These are phyloP conservation scores for Nothophoma quercina DNA, from an alignment of 2,329 filamentous ascomycete species.

Conservation along the genomic window DNA sequence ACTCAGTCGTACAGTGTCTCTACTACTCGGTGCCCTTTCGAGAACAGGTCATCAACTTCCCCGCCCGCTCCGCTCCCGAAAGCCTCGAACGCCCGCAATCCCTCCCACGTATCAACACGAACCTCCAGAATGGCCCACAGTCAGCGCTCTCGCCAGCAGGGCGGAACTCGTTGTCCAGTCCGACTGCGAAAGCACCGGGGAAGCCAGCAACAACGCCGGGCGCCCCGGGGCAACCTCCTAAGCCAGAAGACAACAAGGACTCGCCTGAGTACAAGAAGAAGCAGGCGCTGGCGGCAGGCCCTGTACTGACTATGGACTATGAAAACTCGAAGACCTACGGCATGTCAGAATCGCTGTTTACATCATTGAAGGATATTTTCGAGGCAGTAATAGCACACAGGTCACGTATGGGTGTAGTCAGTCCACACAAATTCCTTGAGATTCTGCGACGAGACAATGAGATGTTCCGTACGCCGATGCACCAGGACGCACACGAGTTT, in stretches of 20 bases:
- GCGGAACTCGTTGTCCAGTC: conserved; percentile 48
- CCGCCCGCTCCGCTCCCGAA: conserved; percentile 73
- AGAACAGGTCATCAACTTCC: conserved; percentile 92
- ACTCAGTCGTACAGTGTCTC: conserved; percentile 96
- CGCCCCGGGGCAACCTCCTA: conserved; percentile 63
- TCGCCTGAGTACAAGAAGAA: conserved; percentile 99
- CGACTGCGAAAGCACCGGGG: conserved; percentile 42
- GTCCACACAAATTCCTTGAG: conserved; percentile 90
- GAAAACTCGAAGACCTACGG: conserved; percentile 83
- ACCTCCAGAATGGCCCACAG: conserved; percentile 45
- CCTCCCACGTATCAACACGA: conserved; percentile 50
- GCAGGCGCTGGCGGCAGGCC: conserved; percentile 85
- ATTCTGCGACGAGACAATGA: conserved; percentile 94
- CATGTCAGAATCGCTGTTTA: conserved; percentile 95
- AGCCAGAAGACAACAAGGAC: conserved; percentile 92
- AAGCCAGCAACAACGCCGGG: conserved; percentile 55
- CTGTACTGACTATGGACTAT: conserved; percentile 82
- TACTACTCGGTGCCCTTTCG: conserved; percentile 96
- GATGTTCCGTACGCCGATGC: conserved; percentile 96
- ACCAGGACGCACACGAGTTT: conserved; percentile 98
- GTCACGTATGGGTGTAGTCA: conserved; percentile 86
- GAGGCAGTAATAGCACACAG: conserved; percentile 83
- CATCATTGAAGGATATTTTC: conserved; percentile 94
- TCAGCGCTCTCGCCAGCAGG: conserved; percentile 64
- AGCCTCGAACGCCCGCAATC: conserved; percentile 66